Evolutionary conservation across 345 rosid species (phyloP).

Genomic region (Capsella bursapastoris): DNA sequence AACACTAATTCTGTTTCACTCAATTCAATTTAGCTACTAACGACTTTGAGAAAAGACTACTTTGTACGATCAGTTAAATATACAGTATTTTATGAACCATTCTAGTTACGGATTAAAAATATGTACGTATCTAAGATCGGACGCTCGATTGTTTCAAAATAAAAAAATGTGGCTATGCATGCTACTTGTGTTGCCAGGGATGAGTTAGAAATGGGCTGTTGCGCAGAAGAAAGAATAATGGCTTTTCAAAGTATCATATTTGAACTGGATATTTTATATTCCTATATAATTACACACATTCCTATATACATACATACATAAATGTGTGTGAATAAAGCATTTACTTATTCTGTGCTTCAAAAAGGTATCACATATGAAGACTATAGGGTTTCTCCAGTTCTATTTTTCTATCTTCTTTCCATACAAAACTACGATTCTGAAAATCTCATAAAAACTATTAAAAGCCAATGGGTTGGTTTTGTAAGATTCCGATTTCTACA

Average conservation of each 20-base stretch:
- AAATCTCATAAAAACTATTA: conserved; percentile 21
- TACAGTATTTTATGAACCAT: conserved; percentile 17
- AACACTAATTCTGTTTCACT: background rate
- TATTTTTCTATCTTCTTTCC: conserved; percentile 37
- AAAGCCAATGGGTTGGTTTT: conserved; percentile 9
- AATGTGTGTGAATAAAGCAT: conserved; percentile 45
- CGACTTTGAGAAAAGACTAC: background rate
- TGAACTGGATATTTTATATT: conserved; percentile 21
- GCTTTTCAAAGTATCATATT: conserved; percentile 32
- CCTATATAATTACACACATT: conserved; percentile 27
- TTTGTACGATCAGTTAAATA: background rate
- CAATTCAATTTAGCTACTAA: background rate
- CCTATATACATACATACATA: conserved; percentile 37
- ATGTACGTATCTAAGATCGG: conserved; percentile 11
- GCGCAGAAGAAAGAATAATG: conserved; percentile 34
- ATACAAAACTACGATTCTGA: conserved; percentile 39
- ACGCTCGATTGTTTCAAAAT: background rate
- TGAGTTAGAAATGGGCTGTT: conserved; percentile 41
- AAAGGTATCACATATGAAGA: conserved; percentile 43
- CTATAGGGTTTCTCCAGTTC: conserved; percentile 42
- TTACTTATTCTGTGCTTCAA: conserved; percentile 47
- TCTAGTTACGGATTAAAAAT: conserved; percentile 24
- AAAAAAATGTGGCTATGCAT: conserved; percentile 33
- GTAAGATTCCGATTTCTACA: conserved; percentile 33
- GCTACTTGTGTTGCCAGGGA: conserved; percentile 19